Base-by-base conservation (phyloP, 2,329 filamentous ascomycete genomes). In the Cladosporium sp. region DNA sequence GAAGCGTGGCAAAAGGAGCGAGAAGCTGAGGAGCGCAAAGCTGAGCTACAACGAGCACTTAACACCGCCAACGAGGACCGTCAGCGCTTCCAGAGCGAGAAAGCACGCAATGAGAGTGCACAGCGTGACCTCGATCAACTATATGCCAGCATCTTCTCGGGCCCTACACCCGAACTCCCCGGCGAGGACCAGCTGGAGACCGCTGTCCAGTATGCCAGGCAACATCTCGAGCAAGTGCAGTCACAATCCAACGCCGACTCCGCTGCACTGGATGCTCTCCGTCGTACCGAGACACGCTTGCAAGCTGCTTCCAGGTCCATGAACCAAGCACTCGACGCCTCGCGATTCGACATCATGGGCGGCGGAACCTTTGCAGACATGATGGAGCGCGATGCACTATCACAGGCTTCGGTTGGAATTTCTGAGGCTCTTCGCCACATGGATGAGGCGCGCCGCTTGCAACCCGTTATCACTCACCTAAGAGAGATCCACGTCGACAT, bases 131-230 rank as follows among this genome's bases (percentile, higher is more conserved):
- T 87, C 6, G 83, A 87, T 68, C 74, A 72, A 2, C 77, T 87
- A 3, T 87, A 87, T 73, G 73, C 81, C n/a, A 78, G 77, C 60
- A 82, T 88, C 67, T 88, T 88, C 71, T 74, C 78, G 11, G 85
- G 85, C 0, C 81, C 82, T 5, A 86, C 84, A 0, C 83, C 83
- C 0, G 81, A 79, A 0, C 83, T 85, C 30, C 83, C 84, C 0
- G 82, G 82, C n/a, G 85, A 87, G 71, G 85, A 87, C 66, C 71
- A 75, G 32, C 75, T 76, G 61, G 84, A 87, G 71, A 67, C 74
- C 5, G 72, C 73, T 1, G 74, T 80, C 24, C 70, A 76, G 11
- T 66, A 72, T 4, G 78, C 80, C 1, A 69, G 78, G 36, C 72
- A 74, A 28, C 70, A 72, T 2, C 84, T 82, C 68, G 77, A 81